Evolutionary conservation across 192 early-diverging fungal genomes (phyloP).

Genomic region (Umbelopsis vinacea): DNA sequence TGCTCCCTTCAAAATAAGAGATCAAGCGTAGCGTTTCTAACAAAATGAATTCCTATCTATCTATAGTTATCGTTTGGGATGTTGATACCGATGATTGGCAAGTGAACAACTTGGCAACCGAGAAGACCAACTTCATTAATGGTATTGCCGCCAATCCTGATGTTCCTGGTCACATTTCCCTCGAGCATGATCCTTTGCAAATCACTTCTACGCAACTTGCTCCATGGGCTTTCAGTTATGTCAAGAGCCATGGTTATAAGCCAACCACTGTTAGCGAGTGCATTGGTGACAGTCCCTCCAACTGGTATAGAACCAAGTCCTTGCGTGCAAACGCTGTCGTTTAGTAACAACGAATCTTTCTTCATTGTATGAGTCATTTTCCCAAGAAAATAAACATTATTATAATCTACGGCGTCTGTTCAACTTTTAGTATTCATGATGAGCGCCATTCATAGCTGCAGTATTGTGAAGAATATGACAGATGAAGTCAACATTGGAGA

Average conservation of each 20-base stretch:
- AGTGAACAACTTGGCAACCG: slow-evolving; percentile 18
- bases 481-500: not conserved
- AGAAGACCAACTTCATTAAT: slow-evolving; percentile 26
- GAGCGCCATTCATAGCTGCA: no score
- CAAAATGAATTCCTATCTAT: not conserved
- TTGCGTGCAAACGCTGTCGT: not conserved
- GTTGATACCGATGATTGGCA: slow-evolving; percentile 48
- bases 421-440: no score
- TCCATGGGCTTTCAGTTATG: slow-evolving; percentile 44
- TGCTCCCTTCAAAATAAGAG: not conserved
- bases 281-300: not conserved
- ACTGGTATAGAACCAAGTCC: slow-evolving; percentile 20
- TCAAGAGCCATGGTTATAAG: slow-evolving; percentile 44
- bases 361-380: no score
- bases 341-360: not conserved
- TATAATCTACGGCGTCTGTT: no score
- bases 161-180: slow-evolving; percentile 35
- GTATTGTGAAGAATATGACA: no score
- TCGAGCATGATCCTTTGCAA: slow-evolving; percentile 45
- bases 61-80: slow-evolving; percentile 42
- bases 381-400: no score
- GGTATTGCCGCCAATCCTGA: slow-evolving; percentile 20
- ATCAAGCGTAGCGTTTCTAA: not conserved
- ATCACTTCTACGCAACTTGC: slow-evolving; percentile 44
- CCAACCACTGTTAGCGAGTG: slow-evolving; percentile 53